These are phyloP conservation scores for Funneliformis caledonium DNA, from an alignment of 371 early-diverging fungal species.

Conservation along the genomic window DNA sequence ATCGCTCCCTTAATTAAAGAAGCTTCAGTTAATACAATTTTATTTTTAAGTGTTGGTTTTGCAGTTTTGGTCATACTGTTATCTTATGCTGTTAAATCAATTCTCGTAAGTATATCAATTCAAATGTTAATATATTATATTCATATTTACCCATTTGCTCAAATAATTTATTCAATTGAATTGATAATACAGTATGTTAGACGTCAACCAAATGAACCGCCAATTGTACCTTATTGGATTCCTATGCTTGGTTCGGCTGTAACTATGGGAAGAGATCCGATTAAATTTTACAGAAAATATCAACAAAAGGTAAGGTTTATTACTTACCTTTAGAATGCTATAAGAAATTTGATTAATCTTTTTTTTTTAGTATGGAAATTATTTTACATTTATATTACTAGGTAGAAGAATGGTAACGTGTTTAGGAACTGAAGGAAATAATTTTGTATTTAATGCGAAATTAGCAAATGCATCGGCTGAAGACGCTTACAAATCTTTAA, in stretches of 20 bases:
- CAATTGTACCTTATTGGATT: constrained; percentile 83
- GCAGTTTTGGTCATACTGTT: background rate
- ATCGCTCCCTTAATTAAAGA: background rate
- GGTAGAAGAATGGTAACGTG: constrained; percentile 90
- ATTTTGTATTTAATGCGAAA: constrained; percentile 94
- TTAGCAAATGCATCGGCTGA: constrained; percentile 89
- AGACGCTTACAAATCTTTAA: constrained; percentile 92
- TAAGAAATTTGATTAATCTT: background rate
- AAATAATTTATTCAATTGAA: background rate
- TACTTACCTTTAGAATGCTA: background rate
- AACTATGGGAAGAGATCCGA: constrained; percentile 87
- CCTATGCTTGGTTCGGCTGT: constrained; percentile 93
- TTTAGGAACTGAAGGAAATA: constrained; percentile 92
- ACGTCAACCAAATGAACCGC: constrained; percentile 74
- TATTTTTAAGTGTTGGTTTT: background rate
- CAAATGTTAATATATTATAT: background rate
- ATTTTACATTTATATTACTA: constrained; percentile 92
- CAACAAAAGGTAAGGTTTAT: constrained; percentile 48
- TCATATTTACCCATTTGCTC: background rate
- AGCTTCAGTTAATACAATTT: background rate
- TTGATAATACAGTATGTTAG: constrained; percentile 49
- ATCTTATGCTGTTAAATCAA: background rate
- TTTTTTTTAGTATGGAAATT: constrained; percentile 76
- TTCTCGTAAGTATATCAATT: constrained; percentile 1
- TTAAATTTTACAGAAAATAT: constrained; percentile 80